These are phyloP conservation scores for Mediolabrus comicus DNA, from an alignment of 108 stramenopile species.

Conservation along the genomic window DNA sequence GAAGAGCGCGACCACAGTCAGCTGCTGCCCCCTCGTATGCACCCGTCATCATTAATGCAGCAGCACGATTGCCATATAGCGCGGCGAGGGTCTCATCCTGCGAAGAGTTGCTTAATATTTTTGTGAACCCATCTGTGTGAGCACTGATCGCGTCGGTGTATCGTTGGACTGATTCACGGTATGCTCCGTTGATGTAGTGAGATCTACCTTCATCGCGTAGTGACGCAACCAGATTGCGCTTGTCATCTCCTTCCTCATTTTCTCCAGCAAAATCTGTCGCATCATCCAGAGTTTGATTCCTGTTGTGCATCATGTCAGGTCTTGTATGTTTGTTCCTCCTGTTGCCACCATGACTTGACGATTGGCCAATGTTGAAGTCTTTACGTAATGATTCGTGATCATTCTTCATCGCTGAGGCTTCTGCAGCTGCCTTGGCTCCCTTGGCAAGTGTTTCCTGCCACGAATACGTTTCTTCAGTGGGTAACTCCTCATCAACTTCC, in stretches of 20 bases:
- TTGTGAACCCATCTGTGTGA: conserved; percentile 27
- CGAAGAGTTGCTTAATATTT: neutral
- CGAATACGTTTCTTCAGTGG: neutral
- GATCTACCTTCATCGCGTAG: conserved; percentile 63
- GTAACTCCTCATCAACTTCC: conserved; percentile 19
- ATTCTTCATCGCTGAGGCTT: conserved; percentile 38
- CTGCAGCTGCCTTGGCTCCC: conserved; percentile 14
- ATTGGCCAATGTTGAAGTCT: conserved; percentile 28
- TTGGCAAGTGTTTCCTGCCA: conserved; percentile 31
- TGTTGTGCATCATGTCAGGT: neutral
- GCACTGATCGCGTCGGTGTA: conserved; percentile 63
- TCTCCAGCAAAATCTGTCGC: conserved; percentile 1
- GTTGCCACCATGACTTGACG: neutral
- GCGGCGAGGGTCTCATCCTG: conserved; percentile 56
- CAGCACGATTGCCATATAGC: conserved; percentile 78
- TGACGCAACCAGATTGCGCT: conserved; percentile 26
- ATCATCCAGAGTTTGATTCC: conserved; percentile 4
- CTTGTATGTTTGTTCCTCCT: neutral
- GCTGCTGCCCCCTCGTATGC: conserved; percentile 59
- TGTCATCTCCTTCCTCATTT: conserved; percentile 5
- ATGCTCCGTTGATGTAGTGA: conserved; percentile 57
- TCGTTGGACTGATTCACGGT: conserved; percentile 44
- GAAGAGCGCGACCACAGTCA: conserved; percentile 62
- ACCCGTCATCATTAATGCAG: conserved; percentile 74
- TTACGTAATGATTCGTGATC: conserved; percentile 42